Base-by-base conservation (phyloP, 768 basidiomycete genomes). In the Tylopilus subfusipes region DNA sequence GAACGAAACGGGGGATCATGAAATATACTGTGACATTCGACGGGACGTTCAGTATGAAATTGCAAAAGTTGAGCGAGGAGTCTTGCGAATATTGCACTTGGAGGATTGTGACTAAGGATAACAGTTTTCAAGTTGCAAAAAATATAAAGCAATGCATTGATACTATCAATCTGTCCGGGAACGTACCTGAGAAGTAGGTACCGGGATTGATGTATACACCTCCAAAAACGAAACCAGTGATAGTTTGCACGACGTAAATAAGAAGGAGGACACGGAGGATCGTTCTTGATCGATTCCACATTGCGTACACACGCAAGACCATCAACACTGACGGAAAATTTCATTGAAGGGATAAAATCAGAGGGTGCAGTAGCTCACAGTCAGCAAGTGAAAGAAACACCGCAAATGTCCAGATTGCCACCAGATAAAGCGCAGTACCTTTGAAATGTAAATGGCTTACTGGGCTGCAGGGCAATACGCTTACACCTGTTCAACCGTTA, bases 301-400 rank as follows among this genome's bases (percentile, higher is more conserved):
- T 58, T 25, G 56, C 42, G 22, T 62, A 54, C 1, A 62, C 50
- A 6, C 60, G 60, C 16, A 62, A 40, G 7, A 59, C 31, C 61
- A 63, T 63, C 39, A 63, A 18, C 7, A 59, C 61, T 63, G 12
- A 11, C 34, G 40, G 22, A 21, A 2, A 14, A 30, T 1, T 52
- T 8, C 29, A 21, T 13, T 5, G 6, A 14, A 1, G 2, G n/a
- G n/a, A 34, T 7, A 2, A 0, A 27, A 18, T n/a, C 12, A 0
- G 4, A 19, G 25, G 14, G 21, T 3, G 6, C 25, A 10, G 5
- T 0, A 11, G 36, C 60, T 58, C 50, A 63, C 62, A 2, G 46
- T 63, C 54, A 1, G 54, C 47, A 19, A 51, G 50, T 13, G 27
- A 22, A 0, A 55, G 18, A 13, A 62, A 62, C 2, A 56, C 5